Percentiles rank a stretch among this genome's conserved stretches.
phyloP scores from a whole-genome alignment of 2,329 filamentous ascomycete species.

The Apiospora malaysiana region DNA sequence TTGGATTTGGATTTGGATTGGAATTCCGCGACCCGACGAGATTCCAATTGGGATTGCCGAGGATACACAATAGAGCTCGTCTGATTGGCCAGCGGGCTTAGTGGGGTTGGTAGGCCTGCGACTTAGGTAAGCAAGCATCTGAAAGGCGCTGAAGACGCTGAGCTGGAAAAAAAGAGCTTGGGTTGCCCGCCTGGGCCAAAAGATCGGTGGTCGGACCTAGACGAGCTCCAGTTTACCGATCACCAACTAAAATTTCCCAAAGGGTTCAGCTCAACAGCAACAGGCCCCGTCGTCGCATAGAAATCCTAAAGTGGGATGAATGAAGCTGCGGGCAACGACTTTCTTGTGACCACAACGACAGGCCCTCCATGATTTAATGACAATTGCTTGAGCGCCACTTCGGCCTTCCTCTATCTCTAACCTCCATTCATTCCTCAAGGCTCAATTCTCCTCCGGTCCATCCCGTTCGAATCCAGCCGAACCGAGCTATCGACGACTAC shows the following conservation, averaged over 20 bases:
- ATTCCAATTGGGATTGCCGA: constrained; percentile 21
- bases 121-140: constrained; percentile 13
- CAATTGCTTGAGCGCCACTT: neutral
- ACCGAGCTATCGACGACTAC: neutral
- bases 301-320: neutral
- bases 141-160: neutral
- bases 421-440: neutral
- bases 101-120: neutral
- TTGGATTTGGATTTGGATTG: neutral
- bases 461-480: neutral
- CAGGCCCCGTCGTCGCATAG: neutral
- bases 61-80: constrained; percentile 7
- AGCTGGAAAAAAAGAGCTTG: too few relatives aligned
- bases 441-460: neutral
- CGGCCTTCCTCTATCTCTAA: neutral
- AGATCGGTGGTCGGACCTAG: constrained; percentile 4
- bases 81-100: neutral
- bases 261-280: neutral
- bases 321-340: neutral
- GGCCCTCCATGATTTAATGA: constrained; percentile 3
- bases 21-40: constrained; percentile 18
- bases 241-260: constrained; percentile 8
- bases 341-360: neutral
- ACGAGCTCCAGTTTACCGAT: neutral
- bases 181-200: too few relatives aligned